These are phyloP conservation scores for Zymoseptoria pseudotritici DNA, from an alignment of 2,329 filamentous ascomycete species.

Conservation along the genomic window DNA sequence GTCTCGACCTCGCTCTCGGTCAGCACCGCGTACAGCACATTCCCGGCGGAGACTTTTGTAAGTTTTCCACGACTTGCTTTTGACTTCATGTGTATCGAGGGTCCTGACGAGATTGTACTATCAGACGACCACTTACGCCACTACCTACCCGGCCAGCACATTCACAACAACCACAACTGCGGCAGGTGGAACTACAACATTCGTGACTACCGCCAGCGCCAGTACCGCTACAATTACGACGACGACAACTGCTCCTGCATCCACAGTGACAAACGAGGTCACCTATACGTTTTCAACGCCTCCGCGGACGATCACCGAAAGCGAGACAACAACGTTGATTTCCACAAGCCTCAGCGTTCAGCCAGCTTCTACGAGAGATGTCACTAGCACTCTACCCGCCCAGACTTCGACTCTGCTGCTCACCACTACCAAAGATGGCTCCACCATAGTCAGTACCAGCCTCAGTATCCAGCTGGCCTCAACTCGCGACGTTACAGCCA, in stretches of 20 bases:
- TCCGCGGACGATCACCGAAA: not conserved
- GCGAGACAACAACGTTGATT: not conserved
- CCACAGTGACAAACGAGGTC: not conserved
- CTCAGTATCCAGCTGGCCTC: not conserved
- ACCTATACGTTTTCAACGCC: not conserved
- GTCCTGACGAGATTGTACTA: too few species aligned
- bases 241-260: not conserved
- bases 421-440: not conserved
- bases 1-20: conserved; percentile 1
- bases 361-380: not conserved
- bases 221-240: not conserved
- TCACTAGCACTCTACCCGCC: not conserved
- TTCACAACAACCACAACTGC: not conserved
- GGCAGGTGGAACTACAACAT: not conserved
- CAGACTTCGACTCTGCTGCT: not conserved
- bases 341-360: not conserved
- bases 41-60: not conserved
- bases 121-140: not conserved
- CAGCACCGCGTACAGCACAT: not conserved
- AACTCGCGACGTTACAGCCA: too few species aligned
- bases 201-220: not conserved
- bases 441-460: not conserved
- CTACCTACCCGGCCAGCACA: not conserved
- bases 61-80: not conserved
- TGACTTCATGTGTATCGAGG: too few species aligned